Evolutionary conservation across 257 asterid species (phyloP), one percentile per base, ranked within the genome.

Genomic region (Pogostemon cablin): DNA sequence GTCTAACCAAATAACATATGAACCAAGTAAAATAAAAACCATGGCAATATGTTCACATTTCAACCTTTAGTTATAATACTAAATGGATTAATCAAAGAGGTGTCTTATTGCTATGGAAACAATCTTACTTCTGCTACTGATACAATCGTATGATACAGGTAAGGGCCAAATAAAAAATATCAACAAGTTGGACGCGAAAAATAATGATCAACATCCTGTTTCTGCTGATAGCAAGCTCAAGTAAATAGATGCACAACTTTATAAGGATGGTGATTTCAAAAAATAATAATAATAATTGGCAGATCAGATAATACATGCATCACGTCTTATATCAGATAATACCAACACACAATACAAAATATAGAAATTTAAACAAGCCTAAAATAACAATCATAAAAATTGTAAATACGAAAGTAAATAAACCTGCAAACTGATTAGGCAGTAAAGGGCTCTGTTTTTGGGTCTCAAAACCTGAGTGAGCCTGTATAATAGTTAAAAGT

Each of bases 361-460:
- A 63, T 35, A 10, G 42, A 48, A 44, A 20, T 56, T 63, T 10
- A 52, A 39, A 3, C 49, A 20, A 35, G 55, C 38, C 55, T 48
- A 75, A 3, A 15, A 20, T 62, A 69, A 63, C 12, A 67, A 50
- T 7, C 53, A 40, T 15, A 32, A 54, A 47, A 9, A 35, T 50
- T 49, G 48, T 42, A 58, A 67, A 59, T 59, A 67, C 10, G n/a
- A 54, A 10, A 69, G 64, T 52, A 56, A 8, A 65, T 50, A 41
- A 77, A 89, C 96, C 96, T 73, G 84, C 37, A 52, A 50, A 43
- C 68, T 75, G 86, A 74, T 75, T 80, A 9, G 79, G 75, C 4
- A 65, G 68, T 40, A 56, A 57, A 52, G 78, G 73, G 72, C 74
- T 75, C 64, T 77, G 89, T 20, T 69, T 84, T 72, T 35, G 84